These are phyloP conservation scores for Lodderomyces parapsilosis DNA, from an alignment of 1,139 yeast species.

Conservation along the genomic window DNA sequence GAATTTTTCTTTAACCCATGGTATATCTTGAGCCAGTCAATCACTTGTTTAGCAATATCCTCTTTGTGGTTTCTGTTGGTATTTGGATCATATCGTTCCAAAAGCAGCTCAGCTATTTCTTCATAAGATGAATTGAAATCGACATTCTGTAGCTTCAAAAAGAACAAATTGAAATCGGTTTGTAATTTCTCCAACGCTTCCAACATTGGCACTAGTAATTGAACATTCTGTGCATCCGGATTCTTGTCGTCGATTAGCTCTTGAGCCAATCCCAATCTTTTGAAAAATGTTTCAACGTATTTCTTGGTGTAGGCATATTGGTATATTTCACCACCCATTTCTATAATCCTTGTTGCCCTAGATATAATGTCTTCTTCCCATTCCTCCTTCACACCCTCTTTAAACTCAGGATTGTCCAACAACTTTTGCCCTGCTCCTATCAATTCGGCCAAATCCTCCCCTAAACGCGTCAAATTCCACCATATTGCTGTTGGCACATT, in stretches of 20 bases:
- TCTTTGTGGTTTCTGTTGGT: slow-evolving; percentile 27
- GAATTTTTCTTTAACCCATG: slow-evolving; percentile 35
- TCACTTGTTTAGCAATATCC: slow-evolving; percentile 31
- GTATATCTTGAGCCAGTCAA: slow-evolving; percentile 42
- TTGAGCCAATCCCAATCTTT: slow-evolving; percentile 63
- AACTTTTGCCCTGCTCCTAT: slow-evolving; percentile 65
- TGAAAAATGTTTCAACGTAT: slow-evolving; percentile 60
- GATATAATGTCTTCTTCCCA: slow-evolving; percentile 52
- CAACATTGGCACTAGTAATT: slow-evolving; percentile 59
- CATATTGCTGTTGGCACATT: slow-evolving; percentile 86
- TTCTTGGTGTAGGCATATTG: slow-evolving; percentile 58
- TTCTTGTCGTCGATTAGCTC: slow-evolving; percentile 35
- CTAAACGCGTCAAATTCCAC: slow-evolving; percentile 90
- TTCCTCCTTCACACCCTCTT: slow-evolving; percentile 41
- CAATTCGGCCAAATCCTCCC: slow-evolving; percentile 79
- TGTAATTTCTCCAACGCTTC: slow-evolving; percentile 60
- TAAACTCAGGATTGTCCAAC: slow-evolving; percentile 39
- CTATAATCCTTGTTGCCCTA: slow-evolving; percentile 67
- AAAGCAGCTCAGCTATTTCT: slow-evolving; percentile 26
- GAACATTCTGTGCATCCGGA: slow-evolving; percentile 39
- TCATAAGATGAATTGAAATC: slow-evolving; percentile 20
- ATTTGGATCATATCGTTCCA: slow-evolving; percentile 18
- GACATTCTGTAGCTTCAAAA: slow-evolving; percentile 56
- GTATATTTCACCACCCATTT: slow-evolving; percentile 63
- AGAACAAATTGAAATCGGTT: slow-evolving; percentile 80